Evolutionary conservation across 225 moss, liverwort and hornwort genomes (phyloP).

Genomic region (Antitrichia curtipendula): DNA sequence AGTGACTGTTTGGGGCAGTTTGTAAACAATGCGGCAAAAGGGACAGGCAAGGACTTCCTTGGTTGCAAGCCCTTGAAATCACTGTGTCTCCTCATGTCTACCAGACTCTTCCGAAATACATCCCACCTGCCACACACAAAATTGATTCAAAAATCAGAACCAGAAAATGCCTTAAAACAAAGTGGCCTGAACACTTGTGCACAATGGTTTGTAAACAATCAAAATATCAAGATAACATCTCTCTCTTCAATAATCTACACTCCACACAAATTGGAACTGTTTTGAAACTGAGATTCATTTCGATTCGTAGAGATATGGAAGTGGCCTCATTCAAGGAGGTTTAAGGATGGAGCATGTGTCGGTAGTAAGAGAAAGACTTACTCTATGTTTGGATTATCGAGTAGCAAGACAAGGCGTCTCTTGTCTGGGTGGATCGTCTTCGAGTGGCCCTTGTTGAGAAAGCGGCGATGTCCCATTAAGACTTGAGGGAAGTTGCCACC

Average conservation of each 20-base stretch:
- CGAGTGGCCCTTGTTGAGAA: slow-evolving; percentile 77
- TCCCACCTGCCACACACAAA: slow-evolving; percentile 24
- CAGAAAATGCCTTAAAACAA: background rate
- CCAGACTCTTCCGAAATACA: slow-evolving; percentile 14
- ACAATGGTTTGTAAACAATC: too few species aligned
- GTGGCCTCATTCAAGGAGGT: background rate
- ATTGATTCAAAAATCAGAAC: background rate
- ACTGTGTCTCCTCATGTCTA: slow-evolving; percentile 37
- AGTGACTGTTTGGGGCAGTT: slow-evolving; percentile 35
- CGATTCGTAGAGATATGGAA: background rate
- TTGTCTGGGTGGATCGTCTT: slow-evolving; percentile 95
- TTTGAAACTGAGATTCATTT: background rate
- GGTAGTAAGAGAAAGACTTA: background rate
- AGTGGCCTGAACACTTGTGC: background rate
- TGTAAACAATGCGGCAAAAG: background rate
- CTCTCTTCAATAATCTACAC: background rate
- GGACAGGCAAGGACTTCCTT: slow-evolving; percentile 11
- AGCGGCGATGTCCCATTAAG: slow-evolving; percentile 86
- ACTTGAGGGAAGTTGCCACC: slow-evolving; percentile 98
- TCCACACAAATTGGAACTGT: background rate
- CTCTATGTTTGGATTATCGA: slow-evolving; percentile 69
- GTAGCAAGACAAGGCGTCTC: slow-evolving; percentile 61
- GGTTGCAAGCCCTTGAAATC: slow-evolving; percentile 39
- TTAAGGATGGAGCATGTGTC: too few species aligned
- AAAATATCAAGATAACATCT: background rate